A percentile compares a stretch with the other conserved stretches of the same genome.
Evolutionary conservation across 352 stramenopile species (phyloP).

Genomic region (Peronospora belbahrii): DNA sequence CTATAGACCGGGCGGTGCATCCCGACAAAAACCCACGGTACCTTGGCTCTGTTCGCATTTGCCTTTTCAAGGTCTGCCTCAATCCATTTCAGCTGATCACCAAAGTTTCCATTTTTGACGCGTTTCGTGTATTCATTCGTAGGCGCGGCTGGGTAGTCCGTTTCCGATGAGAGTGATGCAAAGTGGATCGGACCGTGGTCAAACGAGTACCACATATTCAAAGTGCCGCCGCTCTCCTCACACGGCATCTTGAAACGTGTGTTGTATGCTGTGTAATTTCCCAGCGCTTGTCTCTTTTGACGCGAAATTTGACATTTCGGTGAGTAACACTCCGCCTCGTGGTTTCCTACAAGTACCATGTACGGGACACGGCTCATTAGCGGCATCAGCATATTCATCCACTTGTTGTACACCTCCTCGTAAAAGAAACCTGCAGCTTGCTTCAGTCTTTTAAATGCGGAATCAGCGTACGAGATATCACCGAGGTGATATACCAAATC

Average conservation of each 20-base stretch:
- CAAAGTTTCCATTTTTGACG: constrained; percentile 37
- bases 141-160: constrained; percentile 35
- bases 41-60: constrained; percentile 32
- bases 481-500: constrained; percentile 69
- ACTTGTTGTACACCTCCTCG: constrained; percentile 83
- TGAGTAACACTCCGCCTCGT: constrained; percentile 85
- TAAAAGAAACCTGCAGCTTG: constrained; percentile 67
- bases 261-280: constrained; percentile 84
- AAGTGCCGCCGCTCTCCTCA: constrained; percentile 35
- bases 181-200: constrained; percentile 79
- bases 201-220: constrained; percentile 89
- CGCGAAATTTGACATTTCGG: constrained; percentile 42
- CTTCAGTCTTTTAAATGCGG: constrained; percentile 17
- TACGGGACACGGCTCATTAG: constrained; percentile 60
- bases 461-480: constrained; percentile 50
- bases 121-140: constrained; percentile 27
- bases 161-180: constrained; percentile 79
- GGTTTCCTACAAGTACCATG: constrained; percentile 82
- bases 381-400: constrained; percentile 57
- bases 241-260: constrained; percentile 82
- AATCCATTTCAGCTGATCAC: constrained; percentile 42
- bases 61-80: constrained; percentile 54
- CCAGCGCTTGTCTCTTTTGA: constrained; percentile 42
- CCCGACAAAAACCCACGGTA: constrained; percentile 65
- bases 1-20: constrained; percentile 75